phyloP scores from a whole-genome alignment of 208 protist genomes.

The Endotrypanum monterogeii region DNA sequence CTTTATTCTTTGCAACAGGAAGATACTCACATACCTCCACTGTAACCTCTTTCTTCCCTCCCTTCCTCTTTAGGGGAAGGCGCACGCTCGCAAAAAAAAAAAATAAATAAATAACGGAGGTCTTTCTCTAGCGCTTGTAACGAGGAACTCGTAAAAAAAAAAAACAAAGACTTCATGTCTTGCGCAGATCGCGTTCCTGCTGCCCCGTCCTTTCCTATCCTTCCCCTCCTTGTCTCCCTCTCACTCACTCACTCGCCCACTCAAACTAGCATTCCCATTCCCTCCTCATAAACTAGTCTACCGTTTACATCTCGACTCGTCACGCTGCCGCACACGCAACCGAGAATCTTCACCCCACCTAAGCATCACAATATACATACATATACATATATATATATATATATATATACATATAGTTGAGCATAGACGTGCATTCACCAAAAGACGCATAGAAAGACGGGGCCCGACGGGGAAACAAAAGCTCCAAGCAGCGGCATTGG shows the following conservation, averaged over 20 bases:
- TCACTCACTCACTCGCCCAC: neutral
- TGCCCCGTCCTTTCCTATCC: neutral
- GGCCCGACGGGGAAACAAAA: no score
- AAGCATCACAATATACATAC: neutral
- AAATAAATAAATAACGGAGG: no score
- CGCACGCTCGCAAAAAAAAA: neutral
- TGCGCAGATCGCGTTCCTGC: neutral
- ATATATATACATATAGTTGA: no score
- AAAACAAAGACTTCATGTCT: neutral
- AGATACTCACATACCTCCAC: no score
- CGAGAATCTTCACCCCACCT: neutral
- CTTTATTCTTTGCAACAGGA: no score
- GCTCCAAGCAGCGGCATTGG: neutral
- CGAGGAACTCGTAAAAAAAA: neutral
- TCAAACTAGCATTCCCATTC: neutral
- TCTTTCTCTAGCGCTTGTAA: no score
- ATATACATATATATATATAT: neutral
- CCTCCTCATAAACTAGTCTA: neutral
- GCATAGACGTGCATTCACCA: no score
- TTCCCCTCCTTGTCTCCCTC: constrained; percentile 1
- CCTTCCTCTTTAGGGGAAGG: no score
- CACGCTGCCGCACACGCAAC: neutral
- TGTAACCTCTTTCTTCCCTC: neutral
- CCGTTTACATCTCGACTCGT: neutral
- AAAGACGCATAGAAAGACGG: no score